phyloP scores from a whole-genome alignment of 2,329 filamentous ascomycete species.

The Fusarium sp. region DNA sequence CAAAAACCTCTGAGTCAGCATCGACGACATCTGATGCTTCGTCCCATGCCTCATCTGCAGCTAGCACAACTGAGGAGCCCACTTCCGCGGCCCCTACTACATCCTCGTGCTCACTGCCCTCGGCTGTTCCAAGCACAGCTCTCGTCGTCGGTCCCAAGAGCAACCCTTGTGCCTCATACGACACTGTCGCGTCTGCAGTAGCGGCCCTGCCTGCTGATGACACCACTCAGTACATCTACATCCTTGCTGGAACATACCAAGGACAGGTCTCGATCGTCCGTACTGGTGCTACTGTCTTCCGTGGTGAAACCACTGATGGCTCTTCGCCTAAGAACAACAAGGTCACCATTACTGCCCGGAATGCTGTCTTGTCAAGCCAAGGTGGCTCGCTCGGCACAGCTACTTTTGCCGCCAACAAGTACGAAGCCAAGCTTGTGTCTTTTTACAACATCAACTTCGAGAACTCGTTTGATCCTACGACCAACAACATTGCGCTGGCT shows the following conservation, averaged over 20 bases:
- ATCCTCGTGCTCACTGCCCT: conserved; percentile 24
- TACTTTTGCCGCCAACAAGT: conserved; percentile 46
- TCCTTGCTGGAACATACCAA: conserved; percentile 60
- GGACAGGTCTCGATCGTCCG: conserved; percentile 56
- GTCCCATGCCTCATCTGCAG: background rate
- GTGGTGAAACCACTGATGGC: conserved; percentile 60
- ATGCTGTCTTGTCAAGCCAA: conserved; percentile 27
- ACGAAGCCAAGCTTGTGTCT: conserved; percentile 46
- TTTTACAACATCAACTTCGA: conserved; percentile 51
- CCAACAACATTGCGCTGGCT: conserved; percentile 41
- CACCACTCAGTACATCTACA: conserved; percentile 56
- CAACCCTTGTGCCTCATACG: conserved; percentile 56
- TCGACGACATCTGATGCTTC: background rate
- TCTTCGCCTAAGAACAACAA: conserved; percentile 65
- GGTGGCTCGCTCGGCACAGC: conserved; percentile 37
- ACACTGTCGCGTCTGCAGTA: conserved; percentile 56
- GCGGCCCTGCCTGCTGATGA: conserved; percentile 47
- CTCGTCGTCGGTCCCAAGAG: conserved; percentile 57
- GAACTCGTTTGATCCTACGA: conserved; percentile 27
- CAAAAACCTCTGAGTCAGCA: background rate
- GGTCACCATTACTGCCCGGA: conserved; percentile 60
- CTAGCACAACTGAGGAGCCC: background rate
- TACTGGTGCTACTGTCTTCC: conserved; percentile 56
- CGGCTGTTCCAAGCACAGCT: conserved; percentile 43
- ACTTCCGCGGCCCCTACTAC: conserved; percentile 10